Evolutionary conservation across 176 grass and related monocot species (phyloP), one percentile per base, ranked within the genome.

Genomic region (Tillandsia fasciculata): DNA sequence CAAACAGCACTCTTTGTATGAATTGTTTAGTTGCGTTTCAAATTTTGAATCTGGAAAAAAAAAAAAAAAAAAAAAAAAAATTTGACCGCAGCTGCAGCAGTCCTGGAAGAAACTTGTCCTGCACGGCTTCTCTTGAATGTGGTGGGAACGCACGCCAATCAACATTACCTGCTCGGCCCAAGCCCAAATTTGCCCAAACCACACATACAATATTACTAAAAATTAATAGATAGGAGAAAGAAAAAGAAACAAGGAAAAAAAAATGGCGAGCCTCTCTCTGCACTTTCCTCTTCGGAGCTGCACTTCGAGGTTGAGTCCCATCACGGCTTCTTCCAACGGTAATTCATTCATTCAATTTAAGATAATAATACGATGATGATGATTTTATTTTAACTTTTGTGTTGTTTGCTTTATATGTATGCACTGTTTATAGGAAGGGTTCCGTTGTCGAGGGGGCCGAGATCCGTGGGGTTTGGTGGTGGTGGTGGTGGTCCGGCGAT

Each of bases 401-500:
- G 14, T 13, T 22, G 14, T 13, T 22, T 8, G 14, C 6, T 59
- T 59, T 59, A 18, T 20, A 59, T 17, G 54, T 20, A 59, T 17
- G 54, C n/a, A 9, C 54, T 7, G 9, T 59, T 17, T 59, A 9
- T 20, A 17, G 14, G n/a, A 22, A 5, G 54, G 54, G 20, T 59
- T 17, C 54, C 54, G n/a, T 15, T 59, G n/a, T 7, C 12, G n/a
- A 59, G 9, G 15, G n/a, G 2, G 4, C 12, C 54, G n/a, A 59
- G 20, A 18, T 59, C 54, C 14, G 53, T 24, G 53, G 12, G 93
- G 93, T 13, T 89, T 87, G 47, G 68, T 84, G 67, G 70, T 90
- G 76, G 86, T 92, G 56, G 5, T 8, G 54, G 54, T 14, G 93
- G 93, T 14, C 93, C 89, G 28, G 68, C 85, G 67, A 68, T 97